A percentile compares a stretch with the other conserved stretches of the same genome.
These are phyloP conservation scores for Spinacia oleracea DNA, from an alignment of 179 eudicot genomes.

Conservation along the genomic window DNA sequence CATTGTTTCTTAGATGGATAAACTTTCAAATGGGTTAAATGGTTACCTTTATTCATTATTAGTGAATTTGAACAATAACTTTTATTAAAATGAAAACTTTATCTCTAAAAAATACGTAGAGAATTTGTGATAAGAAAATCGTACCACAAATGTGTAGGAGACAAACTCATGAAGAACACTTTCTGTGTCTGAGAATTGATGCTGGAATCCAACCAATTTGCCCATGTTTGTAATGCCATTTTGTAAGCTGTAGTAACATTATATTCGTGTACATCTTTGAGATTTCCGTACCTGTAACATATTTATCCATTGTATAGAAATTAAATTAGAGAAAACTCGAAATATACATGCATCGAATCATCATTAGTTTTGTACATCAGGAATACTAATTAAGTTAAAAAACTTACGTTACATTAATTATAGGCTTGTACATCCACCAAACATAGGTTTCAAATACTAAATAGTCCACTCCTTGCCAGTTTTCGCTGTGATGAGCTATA, in stretches of 20 bases:
- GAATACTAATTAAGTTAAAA: no score
- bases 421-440: constrained; percentile 98
- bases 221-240: constrained; percentile 88
- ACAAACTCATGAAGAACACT: constrained; percentile 85
- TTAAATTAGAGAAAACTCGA: neutral
- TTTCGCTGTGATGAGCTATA: constrained; percentile 60
- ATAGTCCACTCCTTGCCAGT: constrained; percentile 79
- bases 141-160: constrained; percentile 97
- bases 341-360: neutral
- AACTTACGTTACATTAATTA: constrained; percentile 87
- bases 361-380: no score
- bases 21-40: no score
- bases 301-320: neutral
- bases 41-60: no score
- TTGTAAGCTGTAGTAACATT: constrained; percentile 78
- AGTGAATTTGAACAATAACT: no score
- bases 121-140: constrained; percentile 20
- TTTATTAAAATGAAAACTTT: no score
- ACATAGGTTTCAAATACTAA: constrained; percentile 89
- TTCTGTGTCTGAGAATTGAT: constrained; percentile 63
- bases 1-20: neutral
- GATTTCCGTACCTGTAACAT: constrained; percentile 49
- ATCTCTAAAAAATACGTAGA: no score
- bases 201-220: constrained; percentile 75
- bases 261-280: constrained; percentile 51